A percentile compares a stretch with the other conserved stretches of the same genome.
These are phyloP conservation scores for Melocanna baccifera DNA, from an alignment of 176 grass and related monocot genomes.

Conservation along the genomic window DNA sequence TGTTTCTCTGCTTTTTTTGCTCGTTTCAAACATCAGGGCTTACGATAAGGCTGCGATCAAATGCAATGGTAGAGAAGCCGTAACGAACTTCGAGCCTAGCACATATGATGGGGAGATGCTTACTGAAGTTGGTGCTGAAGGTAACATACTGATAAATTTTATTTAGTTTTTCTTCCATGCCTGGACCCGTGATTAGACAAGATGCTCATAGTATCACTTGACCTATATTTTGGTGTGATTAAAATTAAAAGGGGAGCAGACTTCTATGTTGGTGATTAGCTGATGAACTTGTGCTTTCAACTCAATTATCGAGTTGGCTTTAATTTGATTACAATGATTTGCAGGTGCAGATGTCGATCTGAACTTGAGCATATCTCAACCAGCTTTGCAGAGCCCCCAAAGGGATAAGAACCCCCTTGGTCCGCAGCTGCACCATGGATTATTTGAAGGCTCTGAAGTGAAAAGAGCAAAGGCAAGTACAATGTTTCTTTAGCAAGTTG, in stretches of 20 bases:
- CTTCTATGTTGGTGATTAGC: neutral
- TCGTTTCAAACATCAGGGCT: slow-evolving; percentile 59
- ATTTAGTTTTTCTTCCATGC: neutral
- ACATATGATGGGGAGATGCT: slow-evolving; percentile 69
- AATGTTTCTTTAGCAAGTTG: neutral
- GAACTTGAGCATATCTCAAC: slow-evolving; percentile 96
- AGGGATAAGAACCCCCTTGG: slow-evolving; percentile 54
- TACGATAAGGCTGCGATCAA: slow-evolving; percentile 99
- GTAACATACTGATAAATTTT: slow-evolving; percentile 27
- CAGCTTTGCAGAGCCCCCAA: slow-evolving; percentile 49
- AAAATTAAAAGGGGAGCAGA: neutral
- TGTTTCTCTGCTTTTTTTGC: slow-evolving; percentile 19
- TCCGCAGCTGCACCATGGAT: slow-evolving; percentile 50
- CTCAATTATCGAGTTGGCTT: neutral
- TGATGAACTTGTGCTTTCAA: neutral
- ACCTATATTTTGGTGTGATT: neutral
- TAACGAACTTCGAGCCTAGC: slow-evolving; percentile 89
- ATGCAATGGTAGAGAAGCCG: slow-evolving; percentile 92
- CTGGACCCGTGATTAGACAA: neutral
- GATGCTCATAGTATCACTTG: neutral
- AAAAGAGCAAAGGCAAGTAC: slow-evolving; percentile 48
- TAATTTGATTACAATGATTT: neutral
- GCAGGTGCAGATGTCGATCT: slow-evolving; percentile 68
- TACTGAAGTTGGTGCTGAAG: slow-evolving; percentile 50
- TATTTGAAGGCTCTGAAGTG: slow-evolving; percentile 44